These are phyloP conservation scores for Avena atlantica DNA, from an alignment of 176 grass and related monocot genomes.

Conservation along the genomic window DNA sequence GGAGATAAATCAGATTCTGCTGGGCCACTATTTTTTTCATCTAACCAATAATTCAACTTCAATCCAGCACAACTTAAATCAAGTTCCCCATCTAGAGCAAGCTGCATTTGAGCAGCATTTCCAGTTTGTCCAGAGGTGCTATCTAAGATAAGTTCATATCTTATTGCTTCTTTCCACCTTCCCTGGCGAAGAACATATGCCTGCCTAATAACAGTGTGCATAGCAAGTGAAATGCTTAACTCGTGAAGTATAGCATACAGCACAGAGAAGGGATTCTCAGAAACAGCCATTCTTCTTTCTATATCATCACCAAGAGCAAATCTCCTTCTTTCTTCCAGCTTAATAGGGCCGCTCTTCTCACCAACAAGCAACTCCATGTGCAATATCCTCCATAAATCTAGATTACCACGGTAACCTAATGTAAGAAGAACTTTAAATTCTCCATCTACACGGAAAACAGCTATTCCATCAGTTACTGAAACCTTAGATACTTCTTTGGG, in stretches of 20 bases:
- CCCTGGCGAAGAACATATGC: constrained; percentile 69
- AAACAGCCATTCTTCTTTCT: constrained; percentile 89
- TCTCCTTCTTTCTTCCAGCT: constrained; percentile 78
- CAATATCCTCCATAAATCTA: constrained; percentile 91
- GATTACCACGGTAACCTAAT: constrained; percentile 83
- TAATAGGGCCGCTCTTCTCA: constrained; percentile 78
- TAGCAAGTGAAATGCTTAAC: constrained; percentile 86
- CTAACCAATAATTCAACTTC: constrained; percentile 88
- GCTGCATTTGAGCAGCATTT: constrained; percentile 55
- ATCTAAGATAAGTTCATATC: constrained; percentile 74
- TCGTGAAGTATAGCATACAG: constrained; percentile 89
- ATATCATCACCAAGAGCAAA: constrained; percentile 95
- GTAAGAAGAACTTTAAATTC: constrained; percentile 96
- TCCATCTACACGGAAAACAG: constrained; percentile 74
- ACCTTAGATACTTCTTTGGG: constrained; percentile 84
- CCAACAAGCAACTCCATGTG: constrained; percentile 92
- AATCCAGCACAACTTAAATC: constrained; percentile 73
- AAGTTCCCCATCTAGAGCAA: constrained; percentile 72
- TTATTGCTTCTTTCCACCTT: constrained; percentile 96
- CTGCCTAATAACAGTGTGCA: constrained; percentile 88
- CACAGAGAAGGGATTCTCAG: constrained; percentile 78
- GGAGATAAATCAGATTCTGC: constrained; percentile 68
- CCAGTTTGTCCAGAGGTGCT: constrained; percentile 56
- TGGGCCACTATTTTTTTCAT: constrained; percentile 63
- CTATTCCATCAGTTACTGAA: constrained; percentile 76